phyloP scores from a whole-genome alignment of 2,329 filamentous ascomycete genomes.

The Ophiostoma pallidulum region DNA sequence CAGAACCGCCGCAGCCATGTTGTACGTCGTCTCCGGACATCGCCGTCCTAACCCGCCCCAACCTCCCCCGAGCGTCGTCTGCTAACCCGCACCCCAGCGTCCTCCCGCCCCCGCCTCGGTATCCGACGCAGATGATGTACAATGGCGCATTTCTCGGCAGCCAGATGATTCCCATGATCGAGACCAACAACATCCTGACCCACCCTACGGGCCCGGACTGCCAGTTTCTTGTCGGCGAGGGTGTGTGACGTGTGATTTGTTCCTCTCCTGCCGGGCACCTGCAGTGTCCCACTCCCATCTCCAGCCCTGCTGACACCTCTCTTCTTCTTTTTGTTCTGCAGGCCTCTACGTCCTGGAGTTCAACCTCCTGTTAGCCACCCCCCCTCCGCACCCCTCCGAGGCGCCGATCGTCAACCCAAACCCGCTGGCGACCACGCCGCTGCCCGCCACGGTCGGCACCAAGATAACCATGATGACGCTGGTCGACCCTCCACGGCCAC shows the following conservation, averaged over 20 bases:
- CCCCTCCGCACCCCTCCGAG: constrained; percentile 91
- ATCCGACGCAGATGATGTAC: constrained; percentile 63
- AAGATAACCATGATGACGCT: constrained; percentile 71
- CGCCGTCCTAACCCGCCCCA: too few relatives aligned
- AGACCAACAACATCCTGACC: constrained; percentile 84
- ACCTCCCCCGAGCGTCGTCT: too few relatives aligned
- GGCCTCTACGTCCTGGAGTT: constrained; percentile 87
- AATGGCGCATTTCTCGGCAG: constrained; percentile 62
- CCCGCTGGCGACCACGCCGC: constrained; percentile 74
- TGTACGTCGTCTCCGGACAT: constrained; percentile 7
- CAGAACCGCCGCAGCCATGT: constrained; percentile 12
- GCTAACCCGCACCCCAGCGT: constrained; percentile 43
- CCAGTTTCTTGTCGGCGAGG: constrained; percentile 89
- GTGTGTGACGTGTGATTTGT: constrained; percentile 32
- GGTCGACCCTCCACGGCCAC: constrained; percentile 48
- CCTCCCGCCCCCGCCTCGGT: constrained; percentile 76
- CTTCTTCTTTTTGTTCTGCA: too few relatives aligned
- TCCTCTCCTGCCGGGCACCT: background rate
- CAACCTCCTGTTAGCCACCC: constrained; percentile 84
- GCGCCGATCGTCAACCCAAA: constrained; percentile 80
- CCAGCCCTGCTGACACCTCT: background rate
- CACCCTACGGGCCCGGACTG: constrained; percentile 75
- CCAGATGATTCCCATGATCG: constrained; percentile 65
- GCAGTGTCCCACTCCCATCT: too few relatives aligned
- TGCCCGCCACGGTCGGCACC: constrained; percentile 76